Base-by-base conservation (phyloP, 345 rosid genomes). In the Passiflora organensis region DNA sequence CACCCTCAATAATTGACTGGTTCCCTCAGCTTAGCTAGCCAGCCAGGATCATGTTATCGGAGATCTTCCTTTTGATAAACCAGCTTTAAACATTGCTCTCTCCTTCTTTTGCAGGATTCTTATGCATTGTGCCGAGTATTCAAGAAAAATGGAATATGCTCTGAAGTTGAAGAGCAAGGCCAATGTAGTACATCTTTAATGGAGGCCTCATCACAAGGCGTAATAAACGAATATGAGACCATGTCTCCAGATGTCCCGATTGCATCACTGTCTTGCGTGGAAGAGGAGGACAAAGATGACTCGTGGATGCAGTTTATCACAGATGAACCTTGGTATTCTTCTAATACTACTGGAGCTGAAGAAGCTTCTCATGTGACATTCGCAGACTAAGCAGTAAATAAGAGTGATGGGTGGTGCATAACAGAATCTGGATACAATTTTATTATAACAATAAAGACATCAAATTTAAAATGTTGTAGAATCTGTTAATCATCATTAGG, bases 221-320 rank as follows among this genome's bases (percentile, higher is more conserved):
- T 50, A 12, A 62, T 57, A 13, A 12, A 10, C 10, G 32, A 32
- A 4, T 70, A 67, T 17, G 73, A 85, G 56, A 76, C 80, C 22
- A 66, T 80, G 95, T 87, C 95, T 1, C 96, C 97, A 2, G 95
- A 91, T 44, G 63, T 87, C 46, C 85, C 80, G 5, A 42, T 62
- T 23, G 60, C 73, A 28, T 78, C 84, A 15, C 69, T 88, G 1
- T 74, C 76, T 10, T 71, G 78, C 49, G 65, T 68, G 12, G 95
- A 80, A 15, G 91, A 78, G 39, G 91, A 83, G 39, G 96, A 85
- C 43, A 87, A 83, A 71, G 97, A 91, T 42, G 96, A 91, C 47
- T 91, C 96, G 2, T 91, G 97, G 97, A 91, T 87, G 96, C 96
- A 87, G 21, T 91, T 91, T 72, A 91, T 91, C 75, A 83, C 96